phyloP scores from a whole-genome alignment of 208 protist genomes.

The Acanthamoeba quina region DNA sequence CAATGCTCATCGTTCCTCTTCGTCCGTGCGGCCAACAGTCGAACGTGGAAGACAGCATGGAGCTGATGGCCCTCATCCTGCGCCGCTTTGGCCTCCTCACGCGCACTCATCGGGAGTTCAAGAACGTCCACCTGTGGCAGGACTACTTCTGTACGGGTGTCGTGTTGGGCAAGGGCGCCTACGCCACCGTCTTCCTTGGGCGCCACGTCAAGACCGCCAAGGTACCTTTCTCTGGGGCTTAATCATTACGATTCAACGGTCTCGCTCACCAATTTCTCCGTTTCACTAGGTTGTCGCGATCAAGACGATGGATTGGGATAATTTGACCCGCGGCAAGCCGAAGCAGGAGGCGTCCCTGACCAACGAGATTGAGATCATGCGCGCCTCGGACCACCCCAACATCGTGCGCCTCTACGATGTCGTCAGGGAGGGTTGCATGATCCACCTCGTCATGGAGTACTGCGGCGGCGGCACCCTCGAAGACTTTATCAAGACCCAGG shows the following conservation, averaged over 20 bases:
- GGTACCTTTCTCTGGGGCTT: neutral
- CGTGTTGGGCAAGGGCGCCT: slow-evolving; percentile 44
- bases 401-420: slow-evolving; percentile 65
- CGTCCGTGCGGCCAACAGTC: neutral
- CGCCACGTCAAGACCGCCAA: slow-evolving; percentile 54
- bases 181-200: slow-evolving; percentile 62
- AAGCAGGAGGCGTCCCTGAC: neutral
- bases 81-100: slow-evolving; percentile 13
- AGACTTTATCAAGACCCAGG: slow-evolving; percentile 21
- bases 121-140: slow-evolving; percentile 15
- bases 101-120: neutral
- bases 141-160: slow-evolving; percentile 62
- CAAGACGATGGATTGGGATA: slow-evolving; percentile 67
- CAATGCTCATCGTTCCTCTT: neutral
- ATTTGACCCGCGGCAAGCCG: slow-evolving; percentile 2
- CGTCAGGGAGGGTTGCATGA: slow-evolving; percentile 21
- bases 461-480: slow-evolving; percentile 50
- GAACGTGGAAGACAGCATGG: slow-evolving; percentile 26
- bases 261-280: neutral
- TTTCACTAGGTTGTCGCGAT: neutral
- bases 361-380: slow-evolving; percentile 74
- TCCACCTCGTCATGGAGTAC: slow-evolving; percentile 68
- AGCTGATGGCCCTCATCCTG: slow-evolving; percentile 40
- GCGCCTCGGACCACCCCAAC: slow-evolving; percentile 64
- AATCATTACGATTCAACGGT: neutral